These are phyloP conservation scores for Naganishia sp. DNA, from an alignment of 1,284 basidiomycete species.

Conservation along the genomic window DNA sequence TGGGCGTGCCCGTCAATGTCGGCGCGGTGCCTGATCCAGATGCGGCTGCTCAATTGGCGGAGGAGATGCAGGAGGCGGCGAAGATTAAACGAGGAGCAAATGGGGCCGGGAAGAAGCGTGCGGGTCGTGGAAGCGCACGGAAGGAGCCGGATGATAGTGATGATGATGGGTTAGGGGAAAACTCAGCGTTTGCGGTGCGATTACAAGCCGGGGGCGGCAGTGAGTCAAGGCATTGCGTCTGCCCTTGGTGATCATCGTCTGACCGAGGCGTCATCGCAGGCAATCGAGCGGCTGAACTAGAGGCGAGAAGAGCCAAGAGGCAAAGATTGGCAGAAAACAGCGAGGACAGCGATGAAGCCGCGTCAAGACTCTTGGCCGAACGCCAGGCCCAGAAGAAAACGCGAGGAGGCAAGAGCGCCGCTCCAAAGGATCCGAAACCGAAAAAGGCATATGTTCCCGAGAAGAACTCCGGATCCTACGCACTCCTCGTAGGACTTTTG, in stretches of 20 bases:
- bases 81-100: background rate
- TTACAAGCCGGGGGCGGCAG: slow-evolving; percentile 19
- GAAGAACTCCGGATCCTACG: slow-evolving; percentile 47
- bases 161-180: slow-evolving; percentile 8
- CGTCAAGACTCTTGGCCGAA: slow-evolving; percentile 12
- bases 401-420: slow-evolving; percentile 18
- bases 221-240: background rate
- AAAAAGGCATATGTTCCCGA: slow-evolving; percentile 47
- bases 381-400: slow-evolving; percentile 24
- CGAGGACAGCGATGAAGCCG: slow-evolving; percentile 22
- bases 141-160: background rate
- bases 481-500: slow-evolving; percentile 49
- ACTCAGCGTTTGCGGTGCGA: slow-evolving; percentile 15
- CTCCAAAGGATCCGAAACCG: slow-evolving; percentile 36
- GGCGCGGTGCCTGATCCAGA: no score
- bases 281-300: slow-evolving; percentile 10
- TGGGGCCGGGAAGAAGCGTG: background rate
- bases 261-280: background rate
- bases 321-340: slow-evolving; percentile 30
- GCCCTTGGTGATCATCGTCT: background rate
- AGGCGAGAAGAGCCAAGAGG: slow-evolving; percentile 33
- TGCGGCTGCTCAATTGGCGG: background rate
- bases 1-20: slow-evolving; percentile 26
- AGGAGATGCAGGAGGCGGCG: background rate
- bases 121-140: background rate